phyloP scores from a whole-genome alignment of 805 yeast species.

The Saturnispora quitensis region DNA sequence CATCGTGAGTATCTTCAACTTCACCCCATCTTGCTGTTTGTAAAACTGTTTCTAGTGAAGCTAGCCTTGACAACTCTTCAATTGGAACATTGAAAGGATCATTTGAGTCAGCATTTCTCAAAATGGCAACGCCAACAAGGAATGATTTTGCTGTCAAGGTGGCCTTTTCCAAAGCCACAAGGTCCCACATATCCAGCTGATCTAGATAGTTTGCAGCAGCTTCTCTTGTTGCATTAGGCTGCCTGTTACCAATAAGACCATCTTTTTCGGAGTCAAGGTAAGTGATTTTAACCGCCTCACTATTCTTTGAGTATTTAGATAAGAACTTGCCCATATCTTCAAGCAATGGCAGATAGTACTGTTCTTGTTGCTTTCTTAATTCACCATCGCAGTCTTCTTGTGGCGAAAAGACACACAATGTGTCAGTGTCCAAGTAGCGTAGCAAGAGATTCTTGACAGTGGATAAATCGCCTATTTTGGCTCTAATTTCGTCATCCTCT shows the following conservation, averaged over 20 bases:
- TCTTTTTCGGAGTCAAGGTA: slow-evolving; percentile 72
- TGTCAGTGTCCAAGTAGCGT: slow-evolving; percentile 89
- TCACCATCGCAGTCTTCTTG: slow-evolving; percentile 71
- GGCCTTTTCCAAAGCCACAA: slow-evolving; percentile 87
- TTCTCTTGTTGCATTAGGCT: slow-evolving; percentile 45
- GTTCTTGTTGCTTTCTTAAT: slow-evolving; percentile 72
- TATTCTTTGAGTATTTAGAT: slow-evolving; percentile 30
- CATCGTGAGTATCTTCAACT: slow-evolving; percentile 97
- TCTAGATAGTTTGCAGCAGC: slow-evolving; percentile 61
- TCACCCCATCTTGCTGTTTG: slow-evolving; percentile 96
- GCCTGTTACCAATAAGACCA: slow-evolving; percentile 77
- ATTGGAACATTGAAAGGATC: slow-evolving; percentile 33
- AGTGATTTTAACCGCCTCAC: slow-evolving; percentile 33
- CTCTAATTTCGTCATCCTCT: slow-evolving; percentile 38
- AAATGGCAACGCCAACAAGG: slow-evolving; percentile 64
- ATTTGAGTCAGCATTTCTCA: slow-evolving; percentile 35
- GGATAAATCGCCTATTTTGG: slow-evolving; percentile 54
- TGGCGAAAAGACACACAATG: slow-evolving; percentile 81
- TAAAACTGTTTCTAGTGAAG: slow-evolving; percentile 70
- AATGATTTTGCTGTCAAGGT: slow-evolving; percentile 80
- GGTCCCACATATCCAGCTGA: slow-evolving; percentile 58
- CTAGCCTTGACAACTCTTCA: slow-evolving; percentile 67
- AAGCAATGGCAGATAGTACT: slow-evolving; percentile 67
- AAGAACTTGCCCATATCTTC: slow-evolving; percentile 54
- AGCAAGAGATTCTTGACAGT: slow-evolving; percentile 53